Conservation (phyloP, 495 filamentous ascomycete genomes). For the Tricharina praecox region DNA sequence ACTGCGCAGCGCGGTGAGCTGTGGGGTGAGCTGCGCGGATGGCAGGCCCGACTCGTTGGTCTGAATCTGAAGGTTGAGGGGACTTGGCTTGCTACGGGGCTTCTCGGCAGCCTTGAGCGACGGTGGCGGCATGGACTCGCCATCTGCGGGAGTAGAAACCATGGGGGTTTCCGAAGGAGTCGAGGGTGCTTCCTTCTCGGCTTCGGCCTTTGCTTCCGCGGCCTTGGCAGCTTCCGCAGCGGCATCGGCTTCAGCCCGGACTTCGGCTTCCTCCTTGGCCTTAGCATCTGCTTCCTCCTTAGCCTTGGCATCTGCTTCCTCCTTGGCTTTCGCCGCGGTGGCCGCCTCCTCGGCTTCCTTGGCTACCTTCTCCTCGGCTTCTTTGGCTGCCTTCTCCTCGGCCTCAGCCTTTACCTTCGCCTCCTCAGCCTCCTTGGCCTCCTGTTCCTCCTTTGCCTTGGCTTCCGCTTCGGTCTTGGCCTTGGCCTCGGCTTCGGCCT, state of each 20-base stretch:
- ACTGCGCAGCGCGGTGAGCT: slow-evolving; percentile 74
- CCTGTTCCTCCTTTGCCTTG: slow-evolving; percentile 11
- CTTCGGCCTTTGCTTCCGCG: slow-evolving; percentile 29
- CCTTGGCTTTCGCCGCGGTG: slow-evolving; percentile 22
- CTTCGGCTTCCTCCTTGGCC: slow-evolving; percentile 22
- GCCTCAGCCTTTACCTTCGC: slow-evolving; percentile 13
- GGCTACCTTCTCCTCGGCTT: slow-evolving; percentile 32
- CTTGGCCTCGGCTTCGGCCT: slow-evolving; percentile 18
- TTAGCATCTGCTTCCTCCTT: slow-evolving; percentile 38
- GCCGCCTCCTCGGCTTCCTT: slow-evolving; percentile 28
- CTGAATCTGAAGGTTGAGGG: slow-evolving; percentile 20
- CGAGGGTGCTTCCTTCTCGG: slow-evolving; percentile 31
- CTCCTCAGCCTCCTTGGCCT: slow-evolving; percentile 22
- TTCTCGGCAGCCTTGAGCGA: slow-evolving; percentile 23
- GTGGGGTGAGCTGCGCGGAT: slow-evolving; percentile 75
- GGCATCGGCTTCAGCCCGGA: slow-evolving; percentile 29
- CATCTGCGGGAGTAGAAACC: slow-evolving; percentile 18
- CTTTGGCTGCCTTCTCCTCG: slow-evolving; percentile 33
- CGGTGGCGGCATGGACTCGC: slow-evolving; percentile 27
- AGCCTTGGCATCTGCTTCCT: slow-evolving; percentile 2
- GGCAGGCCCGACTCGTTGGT: slow-evolving; percentile 62
- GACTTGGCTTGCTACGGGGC: slow-evolving; percentile 42
- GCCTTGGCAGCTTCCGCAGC: slow-evolving; percentile 30
- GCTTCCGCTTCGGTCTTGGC: slow-evolving; percentile 21
- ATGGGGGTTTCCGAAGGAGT: slow-evolving; percentile 37